A percentile compares a stretch with the other conserved stretches of the same genome.
Conservation (phyloP, 805 yeast genomes). For the Saccharomycopsis javanensis region DNA sequence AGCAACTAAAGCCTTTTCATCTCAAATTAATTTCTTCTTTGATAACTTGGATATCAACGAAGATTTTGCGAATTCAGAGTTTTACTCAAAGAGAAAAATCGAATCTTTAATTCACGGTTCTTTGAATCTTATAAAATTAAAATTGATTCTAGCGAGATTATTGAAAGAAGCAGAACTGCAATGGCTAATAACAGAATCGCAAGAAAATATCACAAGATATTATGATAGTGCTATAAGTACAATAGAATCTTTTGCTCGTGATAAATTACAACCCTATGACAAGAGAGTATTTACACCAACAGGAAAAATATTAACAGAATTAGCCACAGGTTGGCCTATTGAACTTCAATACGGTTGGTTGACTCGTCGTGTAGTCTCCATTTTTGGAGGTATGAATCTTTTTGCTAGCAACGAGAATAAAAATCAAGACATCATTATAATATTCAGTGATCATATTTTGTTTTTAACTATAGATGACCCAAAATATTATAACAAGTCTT, state of each 20-base stretch:
- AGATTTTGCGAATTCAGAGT: conserved; percentile 18
- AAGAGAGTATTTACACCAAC: conserved; percentile 80
- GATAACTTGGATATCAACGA: conserved; percentile 28
- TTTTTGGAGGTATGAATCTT: conserved; percentile 40
- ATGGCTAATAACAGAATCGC: background rate
- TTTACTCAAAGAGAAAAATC: conserved; percentile 41
- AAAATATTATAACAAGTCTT: conserved; percentile 25
- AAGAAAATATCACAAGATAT: conserved; percentile 24
- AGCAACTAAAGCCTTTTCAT: conserved; percentile 59
- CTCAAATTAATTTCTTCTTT: conserved; percentile 35
- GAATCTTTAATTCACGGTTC: conserved; percentile 60
- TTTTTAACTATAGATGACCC: conserved; percentile 48
- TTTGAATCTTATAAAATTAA: conserved; percentile 60
- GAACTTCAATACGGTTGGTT: conserved; percentile 86
- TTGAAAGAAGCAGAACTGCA: conserved; percentile 27
- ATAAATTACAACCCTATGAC: conserved; percentile 39
- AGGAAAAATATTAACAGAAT: conserved; percentile 76
- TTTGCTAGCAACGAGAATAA: conserved; percentile 22
- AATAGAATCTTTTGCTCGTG: conserved; percentile 73
- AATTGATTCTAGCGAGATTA: conserved; percentile 57
- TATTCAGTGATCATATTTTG: conserved; percentile 74
- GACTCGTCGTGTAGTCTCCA: conserved; percentile 73
- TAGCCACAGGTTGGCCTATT: conserved; percentile 81
- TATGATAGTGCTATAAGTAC: conserved; percentile 50
- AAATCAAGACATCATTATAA: conserved; percentile 48